These are phyloP conservation scores for Angomonas deanei DNA, from an alignment of 208 protist species.

Conservation along the genomic window DNA sequence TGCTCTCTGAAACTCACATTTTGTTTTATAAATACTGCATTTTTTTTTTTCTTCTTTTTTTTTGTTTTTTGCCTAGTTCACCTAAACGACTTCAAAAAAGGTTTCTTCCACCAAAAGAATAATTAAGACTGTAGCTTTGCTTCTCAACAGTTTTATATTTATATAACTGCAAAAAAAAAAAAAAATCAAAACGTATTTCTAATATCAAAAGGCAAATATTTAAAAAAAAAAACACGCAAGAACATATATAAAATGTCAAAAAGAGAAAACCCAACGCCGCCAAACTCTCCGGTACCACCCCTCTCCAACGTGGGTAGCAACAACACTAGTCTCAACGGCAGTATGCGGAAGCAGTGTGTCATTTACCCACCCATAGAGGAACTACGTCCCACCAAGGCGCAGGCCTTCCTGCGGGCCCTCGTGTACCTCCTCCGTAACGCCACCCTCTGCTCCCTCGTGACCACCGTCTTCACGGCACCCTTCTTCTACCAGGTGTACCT, in stretches of 20 bases:
- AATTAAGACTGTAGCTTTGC: neutral
- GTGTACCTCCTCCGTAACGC: conserved; percentile 28
- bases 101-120: neutral
- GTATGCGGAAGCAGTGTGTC: neutral
- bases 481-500: conserved; percentile 20
- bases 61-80: neutral
- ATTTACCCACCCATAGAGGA: conserved; percentile 18
- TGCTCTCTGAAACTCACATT: too few species aligned
- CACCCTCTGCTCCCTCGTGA: conserved; percentile 14
- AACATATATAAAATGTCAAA: too few species aligned
- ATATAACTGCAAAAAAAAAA: too few species aligned
- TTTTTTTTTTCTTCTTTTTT: conserved; percentile 1
- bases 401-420: conserved; percentile 7
- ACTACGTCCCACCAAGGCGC: conserved; percentile 16
- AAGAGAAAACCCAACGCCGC: too few species aligned
- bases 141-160: neutral
- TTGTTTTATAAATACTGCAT: conserved; percentile 2
- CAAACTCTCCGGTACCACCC: too few species aligned
- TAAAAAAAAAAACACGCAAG: too few species aligned
- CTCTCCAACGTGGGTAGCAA: too few species aligned
- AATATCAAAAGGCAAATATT: too few species aligned
- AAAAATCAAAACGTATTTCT: too few species aligned
- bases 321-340: neutral
- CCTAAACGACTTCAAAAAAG: neutral
- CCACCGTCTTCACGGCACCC: conserved; percentile 25